Conservation (phyloP, 345 rosid genomes). For the Aquilaria malaccensis region DNA sequence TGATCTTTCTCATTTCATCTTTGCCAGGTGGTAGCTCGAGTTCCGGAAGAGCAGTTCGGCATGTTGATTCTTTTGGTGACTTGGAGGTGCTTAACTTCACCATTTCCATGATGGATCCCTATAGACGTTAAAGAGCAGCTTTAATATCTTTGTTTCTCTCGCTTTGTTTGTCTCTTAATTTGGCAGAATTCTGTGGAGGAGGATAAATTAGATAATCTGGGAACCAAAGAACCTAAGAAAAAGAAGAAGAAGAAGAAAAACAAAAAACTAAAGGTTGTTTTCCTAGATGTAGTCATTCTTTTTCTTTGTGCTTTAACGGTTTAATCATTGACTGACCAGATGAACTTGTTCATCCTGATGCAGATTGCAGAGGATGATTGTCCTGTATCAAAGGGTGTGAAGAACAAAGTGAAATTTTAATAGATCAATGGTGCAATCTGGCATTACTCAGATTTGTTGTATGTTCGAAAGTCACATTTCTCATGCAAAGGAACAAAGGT, state of each 20-base stretch:
- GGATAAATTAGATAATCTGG: slow-evolving; percentile 29
- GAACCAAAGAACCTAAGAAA: slow-evolving; percentile 34
- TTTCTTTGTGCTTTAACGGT: slow-evolving; percentile 10
- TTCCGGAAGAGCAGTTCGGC: slow-evolving; percentile 48
- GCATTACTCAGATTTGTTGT: no score
- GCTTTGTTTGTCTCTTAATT: slow-evolving; percentile 13
- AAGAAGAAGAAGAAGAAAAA: slow-evolving; percentile 31
- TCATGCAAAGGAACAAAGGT: background rate
- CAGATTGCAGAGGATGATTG: slow-evolving; percentile 24
- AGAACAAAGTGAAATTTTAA: slow-evolving; percentile 31
- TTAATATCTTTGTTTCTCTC: slow-evolving; percentile 13
- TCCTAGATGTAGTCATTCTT: background rate
- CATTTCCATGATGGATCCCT: slow-evolving; percentile 9
- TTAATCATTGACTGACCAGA: slow-evolving; percentile 9
- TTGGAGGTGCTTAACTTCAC: slow-evolving; percentile 25
- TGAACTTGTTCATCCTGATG: slow-evolving; percentile 14
- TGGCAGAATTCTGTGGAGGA: slow-evolving; percentile 29
- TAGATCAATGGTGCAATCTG: background rate
- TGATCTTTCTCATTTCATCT: slow-evolving; percentile 3
- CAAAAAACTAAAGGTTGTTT: slow-evolving; percentile 39
- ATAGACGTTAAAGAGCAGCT: background rate
- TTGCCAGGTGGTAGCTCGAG: slow-evolving; percentile 53
- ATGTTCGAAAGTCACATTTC: background rate
- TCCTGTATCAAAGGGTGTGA: slow-evolving; percentile 24
- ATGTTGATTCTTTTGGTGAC: slow-evolving; percentile 63